Evolutionary conservation across 1,284 basidiomycete species (phyloP).

Genomic region (Heliocybe sulcata): DNA sequence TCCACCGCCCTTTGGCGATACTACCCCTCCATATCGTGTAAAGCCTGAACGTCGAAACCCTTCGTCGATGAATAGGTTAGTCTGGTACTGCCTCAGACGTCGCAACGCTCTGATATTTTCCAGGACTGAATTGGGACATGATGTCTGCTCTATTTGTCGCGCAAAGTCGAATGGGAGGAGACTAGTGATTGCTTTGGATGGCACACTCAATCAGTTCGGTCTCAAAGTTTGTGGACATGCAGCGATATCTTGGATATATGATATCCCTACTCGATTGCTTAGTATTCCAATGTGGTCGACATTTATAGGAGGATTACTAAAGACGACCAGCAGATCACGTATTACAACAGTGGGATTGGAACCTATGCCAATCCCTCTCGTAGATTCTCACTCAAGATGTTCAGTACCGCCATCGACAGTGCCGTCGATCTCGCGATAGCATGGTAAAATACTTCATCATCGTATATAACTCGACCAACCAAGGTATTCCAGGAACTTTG

Average conservation of each 20-base stretch:
- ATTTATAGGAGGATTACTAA: constrained; percentile 22
- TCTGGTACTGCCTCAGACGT: too few relatives aligned
- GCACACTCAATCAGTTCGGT: constrained; percentile 1
- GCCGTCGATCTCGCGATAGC: constrained; percentile 21
- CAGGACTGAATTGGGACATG: too few relatives aligned
- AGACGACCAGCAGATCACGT: constrained; percentile 14
- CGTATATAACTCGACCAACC: neutral
- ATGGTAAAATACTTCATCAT: constrained; percentile 12
- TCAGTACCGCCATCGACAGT: constrained; percentile 11
- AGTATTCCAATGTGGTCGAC: constrained; percentile 31
- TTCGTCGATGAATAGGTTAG: too few relatives aligned
- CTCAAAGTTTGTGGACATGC: neutral
- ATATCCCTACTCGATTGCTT: neutral
- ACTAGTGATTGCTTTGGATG: neutral
- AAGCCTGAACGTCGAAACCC: too few relatives aligned
- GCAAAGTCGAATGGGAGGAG: neutral
- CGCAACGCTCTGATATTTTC: too few relatives aligned
- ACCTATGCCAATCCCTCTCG: constrained; percentile 22
- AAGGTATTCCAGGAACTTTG: constrained; percentile 9
- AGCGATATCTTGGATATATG: neutral
- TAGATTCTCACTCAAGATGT: constrained; percentile 13
- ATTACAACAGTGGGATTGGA: constrained; percentile 28
- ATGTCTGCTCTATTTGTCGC: too few relatives aligned
- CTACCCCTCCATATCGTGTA: too few relatives aligned
- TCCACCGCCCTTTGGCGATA: too few relatives aligned